Evolutionary conservation across 768 basidiomycete species (phyloP), one percentile per base, ranked within the genome.

Genomic region (Russula foetens): DNA sequence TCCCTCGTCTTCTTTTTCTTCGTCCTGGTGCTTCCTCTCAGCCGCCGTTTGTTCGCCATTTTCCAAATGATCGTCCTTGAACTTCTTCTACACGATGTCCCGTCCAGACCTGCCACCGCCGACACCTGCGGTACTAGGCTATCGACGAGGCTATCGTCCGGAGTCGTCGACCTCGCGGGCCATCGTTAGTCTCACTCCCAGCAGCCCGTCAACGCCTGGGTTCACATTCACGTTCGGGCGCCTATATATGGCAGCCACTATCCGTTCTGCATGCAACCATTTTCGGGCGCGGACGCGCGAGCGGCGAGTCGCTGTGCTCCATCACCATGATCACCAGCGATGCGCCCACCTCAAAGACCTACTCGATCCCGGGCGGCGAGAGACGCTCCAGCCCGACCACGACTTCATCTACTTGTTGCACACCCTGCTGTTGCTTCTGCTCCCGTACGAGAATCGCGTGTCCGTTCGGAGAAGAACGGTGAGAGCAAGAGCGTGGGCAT

Each of bases 11-110:
- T n/a, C n/a, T n/a, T n/a, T n/a, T n/a, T n/a, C n/a, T n/a, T n/a
- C n/a, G n/a, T n/a, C n/a, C n/a, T 39, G 35, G 3, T 47, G 54
- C 44, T 47, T 21, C 26, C 54, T 47, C 49, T 28, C 29, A 31
- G 79, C 61, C 85, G 74, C 70, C 84, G 76, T 67, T 78, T 76
- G 72, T 91, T 86, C 39, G 88, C 81, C 8, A 92, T 89, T 70
- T 89, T 86, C 86, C 86, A 89, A 29, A 91, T 91, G 11, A 91
- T n/a, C 88, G 66, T 91, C 90, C 70, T 86, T 89, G 63, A 92
- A 74, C n/a, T n/a, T n/a, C 70, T 91, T 89, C 69, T 89, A 83
- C 7, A 92, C 87, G 39, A 92, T 88, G 62, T 91, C 90, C 1
- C 84, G 84, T 4, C 83, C 81, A 4, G 86, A 88, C 0, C 86